Evolutionary conservation across 2,329 filamentous ascomycete genomes (phyloP).

Genomic region (Helotiales sp.): DNA sequence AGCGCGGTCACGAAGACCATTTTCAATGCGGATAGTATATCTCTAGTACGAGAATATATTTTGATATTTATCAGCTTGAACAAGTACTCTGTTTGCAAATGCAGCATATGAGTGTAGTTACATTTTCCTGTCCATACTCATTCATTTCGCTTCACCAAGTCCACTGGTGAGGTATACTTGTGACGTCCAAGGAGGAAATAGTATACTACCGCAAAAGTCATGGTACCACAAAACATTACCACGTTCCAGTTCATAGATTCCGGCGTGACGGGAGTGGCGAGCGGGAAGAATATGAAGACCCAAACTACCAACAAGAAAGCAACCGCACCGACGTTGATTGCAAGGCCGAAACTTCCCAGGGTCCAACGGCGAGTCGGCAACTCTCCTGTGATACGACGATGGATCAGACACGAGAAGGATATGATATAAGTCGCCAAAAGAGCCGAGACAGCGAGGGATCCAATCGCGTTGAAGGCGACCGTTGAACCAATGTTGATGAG

Average conservation of each 20-base stretch:
- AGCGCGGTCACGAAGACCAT: neutral
- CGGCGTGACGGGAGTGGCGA: constrained; percentile 36
- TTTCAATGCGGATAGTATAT: neutral
- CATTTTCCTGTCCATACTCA: neutral
- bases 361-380: constrained; percentile 37
- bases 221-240: constrained; percentile 17
- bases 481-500: constrained; percentile 51
- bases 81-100: too few species aligned
- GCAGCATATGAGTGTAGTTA: neutral
- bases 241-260: constrained; percentile 46
- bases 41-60: too few species aligned
- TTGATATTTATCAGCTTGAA: too few species aligned
- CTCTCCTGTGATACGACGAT: constrained; percentile 36
- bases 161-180: constrained; percentile 30
- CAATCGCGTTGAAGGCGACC: constrained; percentile 52
- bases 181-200: constrained; percentile 35
- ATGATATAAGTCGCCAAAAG: constrained; percentile 52
- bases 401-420: constrained; percentile 44
- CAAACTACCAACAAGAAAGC: constrained; percentile 45
- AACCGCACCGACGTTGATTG: constrained; percentile 43
- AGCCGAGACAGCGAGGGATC: constrained; percentile 49
- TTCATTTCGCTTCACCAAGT: constrained; percentile 10
- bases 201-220: constrained; percentile 22
- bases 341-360: constrained; percentile 42
- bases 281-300: constrained; percentile 50